phyloP scores from a whole-genome alignment of 345 rosid genomes.

The Eucalyptus cloeziana region DNA sequence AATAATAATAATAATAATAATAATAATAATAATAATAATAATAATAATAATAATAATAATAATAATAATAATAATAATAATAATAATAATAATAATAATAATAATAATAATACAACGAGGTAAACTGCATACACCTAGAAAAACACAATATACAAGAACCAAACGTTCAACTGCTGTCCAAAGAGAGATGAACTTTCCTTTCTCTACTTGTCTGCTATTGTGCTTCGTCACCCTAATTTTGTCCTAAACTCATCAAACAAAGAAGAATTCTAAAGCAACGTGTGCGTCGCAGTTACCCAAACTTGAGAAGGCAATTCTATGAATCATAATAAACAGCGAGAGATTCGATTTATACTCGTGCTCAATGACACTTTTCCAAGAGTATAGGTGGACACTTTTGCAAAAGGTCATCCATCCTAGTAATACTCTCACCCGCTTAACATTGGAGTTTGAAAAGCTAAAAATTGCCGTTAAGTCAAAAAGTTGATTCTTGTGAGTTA shows the following conservation, averaged over 20 bases:
- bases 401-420: fast-evolving
- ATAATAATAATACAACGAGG: no score
- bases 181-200: neutral
- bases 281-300: neutral
- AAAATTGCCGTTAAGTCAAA: neutral
- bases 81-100: no score
- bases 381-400: neutral
- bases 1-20: no score
- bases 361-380: neutral
- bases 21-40: no score
- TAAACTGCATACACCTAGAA: neutral
- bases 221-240: neutral
- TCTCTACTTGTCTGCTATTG: neutral
- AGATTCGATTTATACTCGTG: no score
- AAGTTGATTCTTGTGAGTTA: neutral
- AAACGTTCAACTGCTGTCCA: neutral
- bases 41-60: no score
- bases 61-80: no score
- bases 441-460: neutral
- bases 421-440: fast-evolving
- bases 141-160: neutral
- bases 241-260: neutral
- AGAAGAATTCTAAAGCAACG: neutral
- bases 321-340: fast-evolving
- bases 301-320: neutral